Percentiles rank a stretch among this genome's conserved stretches.
Evolutionary conservation across 345 rosid genomes (phyloP).

Genomic region (Populus pruinosa): DNA sequence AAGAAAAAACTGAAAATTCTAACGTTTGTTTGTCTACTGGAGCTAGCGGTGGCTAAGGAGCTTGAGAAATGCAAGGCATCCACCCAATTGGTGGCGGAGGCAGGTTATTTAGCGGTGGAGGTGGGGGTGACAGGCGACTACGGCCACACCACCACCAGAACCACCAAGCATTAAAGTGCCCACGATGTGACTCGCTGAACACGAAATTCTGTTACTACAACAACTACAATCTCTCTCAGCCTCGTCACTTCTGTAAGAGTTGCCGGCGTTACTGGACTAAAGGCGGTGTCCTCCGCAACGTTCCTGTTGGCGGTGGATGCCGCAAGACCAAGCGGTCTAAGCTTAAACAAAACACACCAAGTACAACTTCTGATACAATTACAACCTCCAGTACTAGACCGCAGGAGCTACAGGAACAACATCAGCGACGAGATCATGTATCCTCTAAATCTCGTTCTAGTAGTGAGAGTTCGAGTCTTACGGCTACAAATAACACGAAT

Average conservation of each 20-base stretch:
- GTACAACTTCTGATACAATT: neutral
- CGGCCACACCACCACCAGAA: conserved; percentile 60
- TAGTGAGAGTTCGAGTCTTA: conserved; percentile 83
- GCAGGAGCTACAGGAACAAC: conserved; percentile 15
- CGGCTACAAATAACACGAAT: conserved; percentile 46
- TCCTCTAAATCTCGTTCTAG: conserved; percentile 55
- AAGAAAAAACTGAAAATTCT: neutral
- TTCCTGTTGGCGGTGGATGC: conserved; percentile 88
- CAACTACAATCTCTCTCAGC: conserved; percentile 97
- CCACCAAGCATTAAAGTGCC: conserved; percentile 86
- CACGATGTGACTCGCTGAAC: conserved; percentile 86
- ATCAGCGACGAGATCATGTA: conserved; percentile 16
- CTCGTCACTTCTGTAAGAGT: conserved; percentile 94
- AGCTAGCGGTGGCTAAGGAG: neutral
- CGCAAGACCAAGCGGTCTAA: conserved; percentile 72
- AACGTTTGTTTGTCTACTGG: too few relatives aligned
- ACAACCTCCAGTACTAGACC: neutral
- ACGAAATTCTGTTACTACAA: conserved; percentile 98
- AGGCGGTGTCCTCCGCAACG: conserved; percentile 97
- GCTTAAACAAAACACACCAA: conserved; percentile 28
- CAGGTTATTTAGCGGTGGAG: conserved; percentile 34
- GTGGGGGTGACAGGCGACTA: conserved; percentile 70
- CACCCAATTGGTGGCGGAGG: conserved; percentile 46
- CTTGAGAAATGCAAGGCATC: conserved; percentile 55
- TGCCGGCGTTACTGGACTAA: conserved; percentile 99